Base-by-base conservation (phyloP, 495 filamentous ascomycete genomes). In the Extremus antarcticus region DNA sequence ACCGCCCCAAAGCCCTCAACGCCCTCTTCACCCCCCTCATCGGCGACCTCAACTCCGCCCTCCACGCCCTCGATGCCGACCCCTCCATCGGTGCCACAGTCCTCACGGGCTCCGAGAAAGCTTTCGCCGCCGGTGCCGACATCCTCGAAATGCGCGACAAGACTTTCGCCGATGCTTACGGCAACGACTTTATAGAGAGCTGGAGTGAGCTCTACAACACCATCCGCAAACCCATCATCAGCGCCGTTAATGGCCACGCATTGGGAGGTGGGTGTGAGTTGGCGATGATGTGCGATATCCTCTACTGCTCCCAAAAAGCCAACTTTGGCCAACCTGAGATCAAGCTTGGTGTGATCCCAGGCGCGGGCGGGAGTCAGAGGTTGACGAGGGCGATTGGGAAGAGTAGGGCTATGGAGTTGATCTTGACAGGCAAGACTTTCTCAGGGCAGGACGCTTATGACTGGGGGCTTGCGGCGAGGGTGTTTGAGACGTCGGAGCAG, bases 141-240 rank as follows among this genome's bases (percentile, higher is more conserved):
- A 98, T 98, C 72, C 96, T 96, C 71, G 92, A 98, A 74, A 98
- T 98, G 92, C 82, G 86, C 39, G 79, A 87, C 49, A 79, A 95
- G 2, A 90, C 81, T 63, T 98, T 97, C 75, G 77, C 82, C 50
- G 66, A 80, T 51, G 92, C 92, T 46, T 95, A 92, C 77, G 83
- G 76, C 20, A 77, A 68, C 56, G 86, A 91, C 68, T 97, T 97
- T 73, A 96, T 97, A 72, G 86, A 92, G 65, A 78, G 80, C 35
- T 98, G 92, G 92, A 94, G 88, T 23, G 73, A 81, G 57, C 82
- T 94, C 16, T 84, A 87, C 39, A 88, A 81, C 49, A 63, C 74
- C 35, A 78, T 95, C 71, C 89, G 90, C 67, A 96, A 90, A 58
- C 94, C 92, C 55, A 79, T 98, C 58, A 87, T 98, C 61, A 86